These are phyloP conservation scores for Nemania bipapillata DNA, from an alignment of 2,329 filamentous ascomycete species.

Conservation along the genomic window DNA sequence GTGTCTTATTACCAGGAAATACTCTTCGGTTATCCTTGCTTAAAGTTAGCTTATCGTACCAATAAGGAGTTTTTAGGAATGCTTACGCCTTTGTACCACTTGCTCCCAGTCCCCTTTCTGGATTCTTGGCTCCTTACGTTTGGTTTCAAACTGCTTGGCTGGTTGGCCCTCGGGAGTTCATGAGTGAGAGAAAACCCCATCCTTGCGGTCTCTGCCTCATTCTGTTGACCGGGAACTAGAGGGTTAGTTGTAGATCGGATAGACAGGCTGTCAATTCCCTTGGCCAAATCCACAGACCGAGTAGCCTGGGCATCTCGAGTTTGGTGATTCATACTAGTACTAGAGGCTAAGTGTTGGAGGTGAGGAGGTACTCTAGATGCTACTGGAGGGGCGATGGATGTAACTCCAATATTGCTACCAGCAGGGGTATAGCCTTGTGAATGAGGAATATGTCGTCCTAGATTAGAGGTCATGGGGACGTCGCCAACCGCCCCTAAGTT, in stretches of 20 bases:
- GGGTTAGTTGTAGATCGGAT: not conserved
- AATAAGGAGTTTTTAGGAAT: conserved; percentile 9
- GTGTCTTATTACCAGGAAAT: conserved; percentile 2
- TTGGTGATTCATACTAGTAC: not conserved
- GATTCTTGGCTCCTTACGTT: not conserved
- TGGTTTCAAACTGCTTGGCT: not conserved
- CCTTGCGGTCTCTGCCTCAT: not conserved
- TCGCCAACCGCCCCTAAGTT: not conserved
- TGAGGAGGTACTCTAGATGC: conserved; percentile 2
- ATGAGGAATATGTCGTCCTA: not conserved
- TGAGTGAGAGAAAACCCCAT: not conserved
- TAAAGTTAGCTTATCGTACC: conserved; percentile 32
- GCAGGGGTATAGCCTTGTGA: conserved; percentile 1
- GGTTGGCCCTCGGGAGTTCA: not conserved
- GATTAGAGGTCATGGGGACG: not conserved
- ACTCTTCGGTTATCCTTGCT: conserved; percentile 35
- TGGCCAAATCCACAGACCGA: not conserved
- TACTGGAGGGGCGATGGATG: not conserved
- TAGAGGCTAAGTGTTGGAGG: not conserved
- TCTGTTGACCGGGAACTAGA: not conserved
- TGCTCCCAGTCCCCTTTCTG: conserved; percentile 12
- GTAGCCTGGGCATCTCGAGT: not conserved
- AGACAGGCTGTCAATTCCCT: conserved; percentile 1
- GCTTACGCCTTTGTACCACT: conserved; percentile 37
- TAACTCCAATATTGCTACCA: not conserved